Evolutionary conservation across 1,139 yeast species (phyloP), one percentile per base, ranked within the genome.

Genomic region (Debaryomyces nepalensis): DNA sequence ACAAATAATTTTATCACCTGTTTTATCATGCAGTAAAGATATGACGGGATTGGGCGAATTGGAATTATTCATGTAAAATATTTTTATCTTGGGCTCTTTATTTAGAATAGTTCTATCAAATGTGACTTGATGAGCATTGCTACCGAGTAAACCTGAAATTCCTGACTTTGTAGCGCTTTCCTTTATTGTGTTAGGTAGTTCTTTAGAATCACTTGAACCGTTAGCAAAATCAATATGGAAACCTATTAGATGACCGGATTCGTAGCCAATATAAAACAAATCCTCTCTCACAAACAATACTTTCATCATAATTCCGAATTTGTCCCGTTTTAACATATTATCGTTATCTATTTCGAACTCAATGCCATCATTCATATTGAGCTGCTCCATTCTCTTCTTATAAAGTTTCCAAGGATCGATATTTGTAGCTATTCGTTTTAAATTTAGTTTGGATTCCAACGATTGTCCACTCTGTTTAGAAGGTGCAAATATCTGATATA

Each of bases 291-390:
- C 49, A 60, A 73, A 70, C 1, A 66, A 47, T 29, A 74, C 47
- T 44, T 63, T 72, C 87, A 82, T 82, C 33, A 81, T 69, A 8
- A 80, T 78, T 1, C 87, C 87, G 44, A 72, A 69, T 26, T 74
- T 68, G 19, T 61, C 68, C 33, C 75, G 45, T 15, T 59, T 60
- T 9, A 49, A 18, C 2, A 37, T 47, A 11, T 52, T 57, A 20
- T 44, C 49, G n/a, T 45, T 35, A 27, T 44, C 40, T 3, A 51
- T 49, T 27, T 50, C 55, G 14, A 34, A 42, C n/a, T 53, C 52
- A 5, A 51, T 39, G 1, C 46, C 47, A 7, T 41, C 39, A 24
- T 47, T 45, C 26, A 42, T 34, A 26, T 46, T 36, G 11, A 51
- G 11, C 7, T 11, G 30, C n/a, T 29, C 6, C 5, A 39, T 9